Percentiles rank a stretch among this genome's conserved stretches.
These are phyloP conservation scores for Musa troglodytarum DNA, from an alignment of 176 grass and related monocot species.

Conservation along the genomic window DNA sequence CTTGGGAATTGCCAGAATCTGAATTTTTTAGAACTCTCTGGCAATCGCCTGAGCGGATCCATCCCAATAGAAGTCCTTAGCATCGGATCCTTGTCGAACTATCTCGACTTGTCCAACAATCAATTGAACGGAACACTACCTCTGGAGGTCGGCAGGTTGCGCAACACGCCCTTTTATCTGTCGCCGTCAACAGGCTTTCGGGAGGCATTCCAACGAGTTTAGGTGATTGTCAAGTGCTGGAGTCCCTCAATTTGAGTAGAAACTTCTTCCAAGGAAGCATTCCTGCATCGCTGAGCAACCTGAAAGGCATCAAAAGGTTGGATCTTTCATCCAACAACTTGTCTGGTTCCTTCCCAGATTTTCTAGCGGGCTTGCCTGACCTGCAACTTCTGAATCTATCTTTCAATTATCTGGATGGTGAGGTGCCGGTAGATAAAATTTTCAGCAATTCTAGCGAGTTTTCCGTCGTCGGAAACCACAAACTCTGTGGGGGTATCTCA, in stretches of 20 bases:
- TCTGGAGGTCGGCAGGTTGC: slow-evolving; percentile 31
- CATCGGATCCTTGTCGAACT: slow-evolving; percentile 22
- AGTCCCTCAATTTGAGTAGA: slow-evolving; percentile 39
- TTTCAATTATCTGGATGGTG: slow-evolving; percentile 41
- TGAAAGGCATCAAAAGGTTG: slow-evolving; percentile 22
- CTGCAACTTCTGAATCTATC: slow-evolving; percentile 42
- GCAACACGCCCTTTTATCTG: slow-evolving; percentile 11
- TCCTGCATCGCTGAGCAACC: slow-evolving; percentile 25
- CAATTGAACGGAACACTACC: slow-evolving; percentile 29
- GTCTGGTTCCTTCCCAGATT: slow-evolving; percentile 27
- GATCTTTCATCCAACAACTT: slow-evolving; percentile 51
- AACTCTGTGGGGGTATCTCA: slow-evolving; percentile 28
- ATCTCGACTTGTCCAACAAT: slow-evolving; percentile 49
- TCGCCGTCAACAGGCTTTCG: slow-evolving; percentile 39
- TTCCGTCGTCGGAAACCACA: slow-evolving; percentile 32
- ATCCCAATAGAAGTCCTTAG: slow-evolving; percentile 34
- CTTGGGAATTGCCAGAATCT: slow-evolving; percentile 30
- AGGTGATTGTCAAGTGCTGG: slow-evolving; percentile 23
- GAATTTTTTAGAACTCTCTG: slow-evolving; percentile 30
- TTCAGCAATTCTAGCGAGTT: slow-evolving; percentile 28
- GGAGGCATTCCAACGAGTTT: slow-evolving; percentile 34
- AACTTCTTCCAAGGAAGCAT: slow-evolving; percentile 46
- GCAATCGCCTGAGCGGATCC: slow-evolving; percentile 30
- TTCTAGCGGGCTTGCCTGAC: slow-evolving; percentile 15
- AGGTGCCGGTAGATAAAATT: slow-evolving; percentile 19